These are phyloP conservation scores for Zelonia costaricensis DNA, from an alignment of 208 protist genomes.

Conservation along the genomic window DNA sequence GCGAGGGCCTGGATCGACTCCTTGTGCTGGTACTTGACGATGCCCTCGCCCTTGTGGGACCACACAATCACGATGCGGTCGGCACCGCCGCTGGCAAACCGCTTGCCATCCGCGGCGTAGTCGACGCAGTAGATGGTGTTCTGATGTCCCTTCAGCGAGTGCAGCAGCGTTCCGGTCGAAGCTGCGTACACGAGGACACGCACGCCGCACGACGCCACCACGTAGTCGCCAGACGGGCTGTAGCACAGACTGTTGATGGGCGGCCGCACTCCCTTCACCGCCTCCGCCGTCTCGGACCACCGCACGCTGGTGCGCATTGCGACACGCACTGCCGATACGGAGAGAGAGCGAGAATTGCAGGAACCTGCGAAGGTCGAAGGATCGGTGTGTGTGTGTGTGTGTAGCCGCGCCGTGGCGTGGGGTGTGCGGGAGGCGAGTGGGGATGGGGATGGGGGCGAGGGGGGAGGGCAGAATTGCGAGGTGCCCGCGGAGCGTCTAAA, in stretches of 20 bases:
- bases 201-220: slow-evolving; percentile 89
- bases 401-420: too few relatives aligned
- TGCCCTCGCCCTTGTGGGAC: slow-evolving; percentile 92
- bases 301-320: slow-evolving; percentile 72
- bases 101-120: slow-evolving; percentile 91
- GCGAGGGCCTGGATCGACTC: slow-evolving; percentile 94
- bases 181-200: slow-evolving; percentile 95
- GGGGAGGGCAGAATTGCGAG: too few relatives aligned
- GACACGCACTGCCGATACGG: too few relatives aligned
- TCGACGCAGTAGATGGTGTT: slow-evolving; percentile 92
- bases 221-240: slow-evolving; percentile 86
- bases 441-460: too few relatives aligned
- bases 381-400: too few relatives aligned
- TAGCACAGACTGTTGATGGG: slow-evolving; percentile 88
- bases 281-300: slow-evolving; percentile 65
- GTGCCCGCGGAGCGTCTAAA: too few relatives aligned
- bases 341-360: too few relatives aligned
- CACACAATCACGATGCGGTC: slow-evolving; percentile 97
- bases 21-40: slow-evolving; percentile 96
- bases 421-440: too few relatives aligned
- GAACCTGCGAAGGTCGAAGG: too few relatives aligned
- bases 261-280: slow-evolving; percentile 47
- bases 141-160: slow-evolving; percentile 95
- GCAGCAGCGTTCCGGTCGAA: slow-evolving; percentile 85
- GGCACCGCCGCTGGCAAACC: slow-evolving; percentile 93